Evolutionary conservation across 2,329 filamentous ascomycete genomes (phyloP).

Genomic region (Rugonectria rugulosa): DNA sequence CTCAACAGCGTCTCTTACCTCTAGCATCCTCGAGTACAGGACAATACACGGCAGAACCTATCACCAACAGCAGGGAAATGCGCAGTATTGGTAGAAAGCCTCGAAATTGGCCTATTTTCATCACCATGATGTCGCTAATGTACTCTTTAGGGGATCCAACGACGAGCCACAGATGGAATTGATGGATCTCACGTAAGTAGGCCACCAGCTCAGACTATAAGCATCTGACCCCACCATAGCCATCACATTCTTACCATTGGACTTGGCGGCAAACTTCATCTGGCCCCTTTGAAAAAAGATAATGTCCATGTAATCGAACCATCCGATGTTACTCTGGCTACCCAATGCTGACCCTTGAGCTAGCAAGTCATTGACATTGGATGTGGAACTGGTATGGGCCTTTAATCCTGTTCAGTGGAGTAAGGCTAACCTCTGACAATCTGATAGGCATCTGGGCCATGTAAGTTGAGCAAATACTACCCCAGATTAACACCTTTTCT

Average conservation of each 20-base stretch:
- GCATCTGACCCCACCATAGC: background rate
- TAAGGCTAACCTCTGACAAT: background rate
- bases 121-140: background rate
- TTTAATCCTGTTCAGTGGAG: rapidly evolving
- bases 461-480: constrained; percentile 40
- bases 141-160: constrained; percentile 31
- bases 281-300: constrained; percentile 32
- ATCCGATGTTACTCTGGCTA: background rate
- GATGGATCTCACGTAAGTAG: constrained; percentile 32
- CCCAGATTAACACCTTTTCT: rapidly evolving
- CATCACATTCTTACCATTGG: constrained; percentile 34
- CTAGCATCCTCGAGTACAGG: constrained; percentile 21
- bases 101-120: background rate
- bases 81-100: constrained; percentile 17
- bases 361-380: constrained; percentile 55
- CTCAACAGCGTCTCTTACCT: constrained; percentile 19
- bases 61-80: constrained; percentile 20
- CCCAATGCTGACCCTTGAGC: constrained; percentile 14
- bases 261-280: constrained; percentile 29
- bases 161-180: constrained; percentile 31
- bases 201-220: background rate
- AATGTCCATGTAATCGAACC: constrained; percentile 28
- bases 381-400: constrained; percentile 59
- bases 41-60: constrained; percentile 22
- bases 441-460: constrained; percentile 53